These are phyloP conservation scores for Hypoxylon rickii DNA, from an alignment of 495 filamentous ascomycete genomes.

Conservation along the genomic window DNA sequence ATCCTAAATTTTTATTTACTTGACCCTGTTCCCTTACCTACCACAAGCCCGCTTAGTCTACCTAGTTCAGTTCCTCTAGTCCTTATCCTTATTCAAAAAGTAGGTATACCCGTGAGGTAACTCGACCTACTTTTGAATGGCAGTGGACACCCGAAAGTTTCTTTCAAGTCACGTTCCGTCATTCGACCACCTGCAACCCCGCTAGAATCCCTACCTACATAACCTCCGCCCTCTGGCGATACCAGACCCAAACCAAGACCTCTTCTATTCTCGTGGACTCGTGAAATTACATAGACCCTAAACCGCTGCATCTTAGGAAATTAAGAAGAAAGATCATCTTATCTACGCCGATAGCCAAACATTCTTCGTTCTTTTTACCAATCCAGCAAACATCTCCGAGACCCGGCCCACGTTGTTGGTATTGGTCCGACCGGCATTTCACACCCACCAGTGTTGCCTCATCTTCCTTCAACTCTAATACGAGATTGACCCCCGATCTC, in stretches of 20 bases:
- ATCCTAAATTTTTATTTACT: conserved; percentile 14
- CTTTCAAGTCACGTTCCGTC: conserved; percentile 35
- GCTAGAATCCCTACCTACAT: conserved; percentile 42
- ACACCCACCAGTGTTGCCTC: conserved; percentile 25
- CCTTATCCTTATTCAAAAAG: conserved; percentile 26
- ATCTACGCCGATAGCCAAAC: conserved; percentile 3
- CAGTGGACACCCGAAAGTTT: conserved; percentile 38
- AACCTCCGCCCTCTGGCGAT: conserved; percentile 38
- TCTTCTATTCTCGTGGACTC: conserved; percentile 26
- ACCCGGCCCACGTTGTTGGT: conserved; percentile 5
- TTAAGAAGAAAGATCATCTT: conserved; percentile 5
- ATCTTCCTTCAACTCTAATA: conserved; percentile 14
- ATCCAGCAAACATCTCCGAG: conserved; percentile 5
- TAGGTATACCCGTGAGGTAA: conserved; percentile 28
- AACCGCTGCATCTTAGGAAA: conserved; percentile 25
- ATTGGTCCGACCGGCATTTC: conserved; percentile 31
- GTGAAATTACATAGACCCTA: conserved; percentile 19
- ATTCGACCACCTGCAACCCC: conserved; percentile 43
- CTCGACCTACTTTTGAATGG: conserved; percentile 22
- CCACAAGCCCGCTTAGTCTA: conserved; percentile 15
- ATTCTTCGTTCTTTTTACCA: not conserved
- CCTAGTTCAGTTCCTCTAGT: conserved; percentile 11
- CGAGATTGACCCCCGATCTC: conserved; percentile 31
- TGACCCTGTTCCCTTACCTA: conserved; percentile 15
- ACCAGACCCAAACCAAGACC: conserved; percentile 12